Evolutionary conservation across 2,329 filamentous ascomycete genomes (phyloP), one percentile per base, ranked within the genome.

Genomic region (Aspergillus sergii): DNA sequence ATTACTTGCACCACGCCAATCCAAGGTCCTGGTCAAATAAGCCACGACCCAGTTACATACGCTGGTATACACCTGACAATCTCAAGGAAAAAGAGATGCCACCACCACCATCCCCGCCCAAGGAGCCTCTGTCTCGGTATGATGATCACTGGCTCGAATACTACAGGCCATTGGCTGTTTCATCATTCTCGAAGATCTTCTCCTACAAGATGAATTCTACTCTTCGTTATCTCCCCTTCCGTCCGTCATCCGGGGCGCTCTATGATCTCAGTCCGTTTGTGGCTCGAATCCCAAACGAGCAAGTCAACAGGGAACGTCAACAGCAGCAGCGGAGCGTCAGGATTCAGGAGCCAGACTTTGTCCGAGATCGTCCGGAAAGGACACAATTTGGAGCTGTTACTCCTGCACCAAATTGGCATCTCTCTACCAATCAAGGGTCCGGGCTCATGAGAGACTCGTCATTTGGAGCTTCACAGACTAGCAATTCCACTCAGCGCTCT

Each of bases 61-160:
- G 91, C 61, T 99, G 95, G 95, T 98, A 88, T 75, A 95, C 89
- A 0, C 89, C 91, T 0, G 83, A 86, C 48, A 83, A 91, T 73
- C 84, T 99, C 14, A 82, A 91, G 68, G 82, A 88, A 45, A 84
- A 88, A 50, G 80, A 79, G 14, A 79, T 91, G 50, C 88, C 89
- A 5, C 83, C 84, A 8, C 72, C 64, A 39, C 71, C 72, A 45
- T 67, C 63, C 48, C 66, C 65, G 16, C 72, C 76, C 5, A 76
- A 75, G 57, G 73, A 74, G 7, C 66, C 73, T 16, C 62, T 76
- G 66, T 75, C 71, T 80, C 88, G 86, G 64, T 93, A 92, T 64
- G 94, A 98, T 73, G 93, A 98, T 76, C 99, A 97, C 78, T 99
- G 95, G 95, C 83, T 95, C 9, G 95, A 99, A 75, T 98, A 97